Conservation (phyloP, 495 filamentous ascomycete species). For the Oidiodendron maius region DNA sequence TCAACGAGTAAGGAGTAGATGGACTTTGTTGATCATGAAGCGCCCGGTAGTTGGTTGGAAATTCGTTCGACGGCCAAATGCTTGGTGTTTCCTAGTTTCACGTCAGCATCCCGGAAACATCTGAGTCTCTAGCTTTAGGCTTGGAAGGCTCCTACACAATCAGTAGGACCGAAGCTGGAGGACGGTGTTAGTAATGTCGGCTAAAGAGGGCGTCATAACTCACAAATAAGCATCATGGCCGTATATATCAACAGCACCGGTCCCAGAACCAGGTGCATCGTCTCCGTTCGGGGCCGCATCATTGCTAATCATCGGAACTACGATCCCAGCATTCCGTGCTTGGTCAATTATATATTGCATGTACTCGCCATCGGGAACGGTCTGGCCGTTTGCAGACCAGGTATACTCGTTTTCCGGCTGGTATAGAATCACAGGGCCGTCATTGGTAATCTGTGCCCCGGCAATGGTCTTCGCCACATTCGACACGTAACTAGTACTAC, state of each 20-base stretch:
- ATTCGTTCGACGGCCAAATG: neutral
- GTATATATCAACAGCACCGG: slow-evolving; percentile 62
- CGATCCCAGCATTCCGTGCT: neutral
- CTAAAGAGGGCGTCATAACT: no score
- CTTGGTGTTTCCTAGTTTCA: neutral
- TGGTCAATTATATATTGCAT: neutral
- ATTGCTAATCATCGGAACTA: neutral
- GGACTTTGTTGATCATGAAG: no score
- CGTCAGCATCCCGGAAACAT: neutral
- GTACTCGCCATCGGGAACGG: neutral
- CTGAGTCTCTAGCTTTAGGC: no score
- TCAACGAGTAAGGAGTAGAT: neutral
- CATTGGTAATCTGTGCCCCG: slow-evolving; percentile 68
- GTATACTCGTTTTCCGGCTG: slow-evolving; percentile 77
- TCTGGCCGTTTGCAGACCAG: neutral
- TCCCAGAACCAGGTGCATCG: slow-evolving; percentile 22
- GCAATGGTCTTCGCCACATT: slow-evolving; percentile 57
- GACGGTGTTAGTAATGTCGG: slow-evolving; percentile 50
- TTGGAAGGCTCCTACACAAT: no score
- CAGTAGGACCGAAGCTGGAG: no score
- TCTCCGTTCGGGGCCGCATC: no score
- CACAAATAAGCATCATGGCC: slow-evolving; percentile 51
- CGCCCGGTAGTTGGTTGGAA: no score
- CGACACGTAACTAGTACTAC: slow-evolving; percentile 2
- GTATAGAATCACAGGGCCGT: slow-evolving; percentile 65